phyloP scores from a whole-genome alignment of 805 yeast species.

The Scheffersomyces coipomensis region DNA sequence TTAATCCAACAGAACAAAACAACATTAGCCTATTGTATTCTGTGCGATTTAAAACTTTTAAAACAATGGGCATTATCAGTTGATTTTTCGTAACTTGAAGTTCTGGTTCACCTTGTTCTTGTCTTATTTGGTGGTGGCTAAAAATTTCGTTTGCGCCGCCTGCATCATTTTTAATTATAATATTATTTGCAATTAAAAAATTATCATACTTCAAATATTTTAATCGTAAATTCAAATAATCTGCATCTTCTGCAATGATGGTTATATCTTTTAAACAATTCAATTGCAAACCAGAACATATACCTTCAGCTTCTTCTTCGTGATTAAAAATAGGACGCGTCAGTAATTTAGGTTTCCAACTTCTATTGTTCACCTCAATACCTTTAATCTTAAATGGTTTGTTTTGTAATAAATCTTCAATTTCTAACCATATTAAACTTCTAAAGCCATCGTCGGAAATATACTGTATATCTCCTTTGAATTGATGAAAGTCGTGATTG shows the following conservation, averaged over 20 bases:
- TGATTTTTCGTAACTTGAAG: too few relatives aligned
- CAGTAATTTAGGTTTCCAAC: too few relatives aligned
- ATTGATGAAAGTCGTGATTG: constrained; percentile 9
- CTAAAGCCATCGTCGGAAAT: constrained; percentile 14
- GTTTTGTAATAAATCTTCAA: neutral
- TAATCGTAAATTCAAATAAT: neutral
- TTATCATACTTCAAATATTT: constrained; percentile 2
- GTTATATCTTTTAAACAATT: too few relatives aligned
- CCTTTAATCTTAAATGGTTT: too few relatives aligned
- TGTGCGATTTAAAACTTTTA: constrained; percentile 1
- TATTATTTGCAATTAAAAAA: neutral
- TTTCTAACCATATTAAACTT: constrained; percentile 11
- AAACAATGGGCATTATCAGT: neutral
- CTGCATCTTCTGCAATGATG: too few relatives aligned
- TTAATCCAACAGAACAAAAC: neutral
- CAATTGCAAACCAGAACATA: too few relatives aligned
- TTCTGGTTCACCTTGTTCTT: too few relatives aligned
- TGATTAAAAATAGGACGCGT: too few relatives aligned
- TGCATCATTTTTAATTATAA: neutral
- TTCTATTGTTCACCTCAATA: too few relatives aligned
- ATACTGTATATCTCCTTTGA: neutral
- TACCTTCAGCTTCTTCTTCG: too few relatives aligned
- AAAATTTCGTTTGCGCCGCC: neutral
- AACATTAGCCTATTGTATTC: constrained; percentile 1
- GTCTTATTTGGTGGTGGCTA: too few relatives aligned